Base-by-base conservation (phyloP, 345 rosid genomes). In the Pistacia atlantica region DNA sequence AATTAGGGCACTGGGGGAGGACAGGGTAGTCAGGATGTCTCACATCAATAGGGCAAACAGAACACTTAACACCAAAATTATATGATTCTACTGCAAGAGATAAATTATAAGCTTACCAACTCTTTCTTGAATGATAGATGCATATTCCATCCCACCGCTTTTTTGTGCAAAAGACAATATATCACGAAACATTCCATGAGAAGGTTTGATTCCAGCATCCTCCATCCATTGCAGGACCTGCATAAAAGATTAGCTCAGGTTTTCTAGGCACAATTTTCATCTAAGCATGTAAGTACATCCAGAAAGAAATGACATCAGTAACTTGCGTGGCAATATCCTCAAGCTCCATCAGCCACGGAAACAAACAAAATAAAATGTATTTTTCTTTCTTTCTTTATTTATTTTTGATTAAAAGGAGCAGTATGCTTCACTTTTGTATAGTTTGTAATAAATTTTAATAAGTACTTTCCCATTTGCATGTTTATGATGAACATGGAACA, bases 201-300 rank as follows among this genome's bases (percentile, higher is more conserved):
- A 86, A 67, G 96, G 97, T 68, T 82, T 86, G 76, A 90, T 77
- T 74, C 91, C 88, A 11, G 89, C 86, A 75, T 89, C 95, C 81
- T 80, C 83, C 98, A 93, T 93, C 99, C 98, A 95, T 66, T 89
- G 91, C 69, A 90, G 77, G 46, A 95, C 93, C 98, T 95, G 84
- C 77, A 82, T 17, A 45, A 7, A 17, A 51, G 73, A 72, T n/a
- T 74, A 60, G 17, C 59, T 3, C 18, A 45, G 56, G 42, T 33
- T 64, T 69, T 14, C 28, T 57, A 65, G 60, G 31, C 3, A 56
- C 45, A 52, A 51, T 33, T 66, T 3, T 49, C 25, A 16, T 28
- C 2, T 13, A 76, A 67, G 18, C 58, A 56, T 48, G 31, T 17
- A 35, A 12, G 18, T 8, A 8, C 11, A 37, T n/a, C 20, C 11